Conservation (phyloP, 768 basidiomycete species). For the Auriscalpium orientale region DNA sequence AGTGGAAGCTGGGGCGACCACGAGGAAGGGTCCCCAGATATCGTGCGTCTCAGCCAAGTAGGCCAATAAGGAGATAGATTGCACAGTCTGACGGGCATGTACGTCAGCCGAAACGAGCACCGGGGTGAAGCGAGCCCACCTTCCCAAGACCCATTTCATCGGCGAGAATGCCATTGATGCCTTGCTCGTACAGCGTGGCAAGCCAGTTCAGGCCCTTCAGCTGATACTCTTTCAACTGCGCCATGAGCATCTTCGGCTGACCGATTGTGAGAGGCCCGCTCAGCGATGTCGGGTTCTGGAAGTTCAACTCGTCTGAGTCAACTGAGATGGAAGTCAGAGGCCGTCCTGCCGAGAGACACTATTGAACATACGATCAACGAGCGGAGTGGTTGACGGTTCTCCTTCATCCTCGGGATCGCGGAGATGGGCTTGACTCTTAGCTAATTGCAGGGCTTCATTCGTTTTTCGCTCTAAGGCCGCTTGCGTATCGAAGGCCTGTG, state of each 20-base stretch:
- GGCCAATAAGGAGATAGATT: conserved; percentile 92
- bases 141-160: conserved; percentile 98
- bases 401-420: conserved; percentile 35
- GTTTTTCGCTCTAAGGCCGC: conserved; percentile 76
- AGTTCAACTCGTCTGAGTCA: conserved; percentile 95
- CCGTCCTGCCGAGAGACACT: background rate
- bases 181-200: conserved; percentile 95
- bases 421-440: conserved; percentile 44
- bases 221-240: conserved; percentile 96
- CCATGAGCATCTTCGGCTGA: conserved; percentile 95
- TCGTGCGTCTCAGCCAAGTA: conserved; percentile 96
- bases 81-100: conserved; percentile 65
- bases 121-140: conserved; percentile 30
- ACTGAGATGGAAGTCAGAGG: conserved; percentile 35
- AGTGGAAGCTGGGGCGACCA: conserved; percentile 95
- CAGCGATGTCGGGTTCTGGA: conserved; percentile 94
- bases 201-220: conserved; percentile 98
- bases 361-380: conserved; percentile 62
- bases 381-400: conserved; percentile 29
- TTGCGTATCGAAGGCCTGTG: conserved; percentile 78
- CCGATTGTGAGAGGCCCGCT: conserved; percentile 77
- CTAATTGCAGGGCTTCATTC: conserved; percentile 65
- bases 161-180: conserved; percentile 97
- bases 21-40: conserved; percentile 98
- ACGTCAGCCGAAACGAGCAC: too few species aligned